A percentile compares a stretch with the other conserved stretches of the same genome.
Conservation (phyloP, 2,329 filamentous ascomycete species). For the Cercospora zeae-maydis region DNA sequence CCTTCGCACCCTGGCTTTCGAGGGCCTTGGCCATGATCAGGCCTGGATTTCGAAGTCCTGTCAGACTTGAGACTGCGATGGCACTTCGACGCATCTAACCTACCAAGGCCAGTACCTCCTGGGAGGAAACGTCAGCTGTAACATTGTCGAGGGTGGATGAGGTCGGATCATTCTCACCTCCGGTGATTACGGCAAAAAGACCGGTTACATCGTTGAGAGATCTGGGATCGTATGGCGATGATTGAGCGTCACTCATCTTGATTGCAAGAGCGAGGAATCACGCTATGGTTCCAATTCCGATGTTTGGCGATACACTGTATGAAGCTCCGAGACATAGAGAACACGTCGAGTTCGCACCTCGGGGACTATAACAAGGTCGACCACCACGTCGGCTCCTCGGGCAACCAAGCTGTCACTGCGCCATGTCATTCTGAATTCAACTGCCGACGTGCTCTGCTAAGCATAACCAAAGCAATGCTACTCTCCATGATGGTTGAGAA, state of each 20-base stretch:
- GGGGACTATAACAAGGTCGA: background rate
- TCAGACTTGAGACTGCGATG: background rate
- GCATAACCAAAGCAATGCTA: background rate
- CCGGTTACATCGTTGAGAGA: conserved; percentile 30
- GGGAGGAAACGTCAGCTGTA: background rate
- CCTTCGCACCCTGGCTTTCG: conserved; percentile 41
- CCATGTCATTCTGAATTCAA: background rate
- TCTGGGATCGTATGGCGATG: conserved; percentile 24
- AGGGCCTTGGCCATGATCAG: conserved; percentile 41
- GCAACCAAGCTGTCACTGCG: background rate
- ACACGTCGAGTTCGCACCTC: background rate
- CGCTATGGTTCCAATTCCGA: background rate
- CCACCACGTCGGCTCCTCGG: background rate
- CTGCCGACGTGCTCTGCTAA: background rate
- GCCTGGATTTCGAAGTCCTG: conserved; percentile 21
- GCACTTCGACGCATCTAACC: background rate
- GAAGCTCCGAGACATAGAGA: background rate
- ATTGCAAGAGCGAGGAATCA: background rate
- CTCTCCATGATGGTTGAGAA: no score
- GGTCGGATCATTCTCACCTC: conserved; percentile 17
- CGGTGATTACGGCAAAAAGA: conserved; percentile 34
- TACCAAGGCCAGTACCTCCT: conserved; percentile 11
- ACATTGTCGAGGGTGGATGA: background rate
- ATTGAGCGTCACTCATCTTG: conserved; percentile 14
- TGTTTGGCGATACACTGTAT: background rate